These are phyloP conservation scores for Hypoxylon rubiginosum DNA, from an alignment of 2,329 filamentous ascomycete genomes.

Conservation along the genomic window DNA sequence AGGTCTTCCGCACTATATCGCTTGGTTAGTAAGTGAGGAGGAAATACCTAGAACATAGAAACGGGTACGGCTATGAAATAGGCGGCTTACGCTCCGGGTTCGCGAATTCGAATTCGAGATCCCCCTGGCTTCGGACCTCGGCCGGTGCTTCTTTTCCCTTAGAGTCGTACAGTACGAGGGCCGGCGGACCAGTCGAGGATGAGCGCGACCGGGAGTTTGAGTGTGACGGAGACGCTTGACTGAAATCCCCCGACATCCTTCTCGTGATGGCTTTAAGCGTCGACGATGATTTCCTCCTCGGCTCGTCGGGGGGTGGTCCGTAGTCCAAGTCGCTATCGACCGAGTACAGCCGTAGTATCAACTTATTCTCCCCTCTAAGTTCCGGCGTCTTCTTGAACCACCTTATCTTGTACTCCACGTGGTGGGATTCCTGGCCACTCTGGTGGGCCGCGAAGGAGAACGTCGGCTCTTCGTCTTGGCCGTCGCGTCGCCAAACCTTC, in stretches of 20 bases:
- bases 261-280: constrained; percentile 13
- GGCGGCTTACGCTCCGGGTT: constrained; percentile 34
- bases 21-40: neutral
- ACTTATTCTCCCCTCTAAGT: constrained; percentile 35
- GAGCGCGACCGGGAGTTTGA: constrained; percentile 21
- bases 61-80: neutral
- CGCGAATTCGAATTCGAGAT: constrained; percentile 45
- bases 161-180: constrained; percentile 34
- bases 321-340: constrained; percentile 31
- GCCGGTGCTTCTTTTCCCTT: constrained; percentile 37
- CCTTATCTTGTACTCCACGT: constrained; percentile 44
- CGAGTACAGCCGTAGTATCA: constrained; percentile 38
- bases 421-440: constrained; percentile 21
- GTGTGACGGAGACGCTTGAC: constrained; percentile 6
- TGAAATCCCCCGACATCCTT: constrained; percentile 19
- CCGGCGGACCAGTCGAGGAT: constrained; percentile 14
- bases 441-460: constrained; percentile 43
- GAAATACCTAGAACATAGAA: neutral
- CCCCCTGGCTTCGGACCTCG: constrained; percentile 31
- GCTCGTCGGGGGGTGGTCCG: constrained; percentile 7
- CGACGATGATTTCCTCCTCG: constrained; percentile 13
- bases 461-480: constrained; percentile 38
- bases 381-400: constrained; percentile 44
- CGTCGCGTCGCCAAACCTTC: constrained; percentile 41
- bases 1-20: constrained; percentile 41